These are phyloP conservation scores for Viola odorata DNA, from an alignment of 345 rosid species.

Conservation along the genomic window DNA sequence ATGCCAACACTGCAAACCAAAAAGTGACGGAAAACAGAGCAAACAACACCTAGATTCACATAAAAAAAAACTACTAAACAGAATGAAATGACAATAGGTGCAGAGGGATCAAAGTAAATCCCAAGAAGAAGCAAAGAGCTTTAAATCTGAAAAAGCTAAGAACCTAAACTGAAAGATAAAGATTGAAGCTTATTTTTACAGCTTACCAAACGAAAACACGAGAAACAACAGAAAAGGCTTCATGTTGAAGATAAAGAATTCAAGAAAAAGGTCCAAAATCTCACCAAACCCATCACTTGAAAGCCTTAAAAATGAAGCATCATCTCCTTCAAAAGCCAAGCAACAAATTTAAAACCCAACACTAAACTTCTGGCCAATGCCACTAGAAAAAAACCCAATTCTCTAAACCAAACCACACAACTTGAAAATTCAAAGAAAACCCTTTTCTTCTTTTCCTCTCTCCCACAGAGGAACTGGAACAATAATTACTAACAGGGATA, in stretches of 20 bases:
- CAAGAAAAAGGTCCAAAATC: constrained; percentile 36
- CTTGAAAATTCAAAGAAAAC: neutral
- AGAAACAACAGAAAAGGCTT: constrained; percentile 38
- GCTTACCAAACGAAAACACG: constrained; percentile 44
- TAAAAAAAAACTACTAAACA: neutral
- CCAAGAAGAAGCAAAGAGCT: constrained; percentile 6
- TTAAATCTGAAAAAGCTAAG: constrained; percentile 23
- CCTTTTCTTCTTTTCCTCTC: constrained; percentile 1
- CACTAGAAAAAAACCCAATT: constrained; percentile 16
- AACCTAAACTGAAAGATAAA: constrained; percentile 30
- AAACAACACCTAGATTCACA: constrained; percentile 6
- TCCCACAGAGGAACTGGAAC: neutral
- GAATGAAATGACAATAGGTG: constrained; percentile 10
- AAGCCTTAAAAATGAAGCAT: constrained; percentile 46
- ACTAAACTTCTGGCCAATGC: constrained; percentile 24
- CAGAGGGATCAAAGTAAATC: neutral
- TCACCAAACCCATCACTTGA: constrained; percentile 45
- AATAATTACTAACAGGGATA: constrained; percentile 11
- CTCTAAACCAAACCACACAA: neutral
- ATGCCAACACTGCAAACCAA: constrained; percentile 1
- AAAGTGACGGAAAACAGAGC: neutral
- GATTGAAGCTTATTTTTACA: constrained; percentile 37
- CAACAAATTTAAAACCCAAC: constrained; percentile 4
- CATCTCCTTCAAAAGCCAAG: constrained; percentile 12
- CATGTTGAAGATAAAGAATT: constrained; percentile 32